Evolutionary conservation across 2,329 filamentous ascomycete genomes (phyloP).

Genomic region (Pseudocercospora cruenta): DNA sequence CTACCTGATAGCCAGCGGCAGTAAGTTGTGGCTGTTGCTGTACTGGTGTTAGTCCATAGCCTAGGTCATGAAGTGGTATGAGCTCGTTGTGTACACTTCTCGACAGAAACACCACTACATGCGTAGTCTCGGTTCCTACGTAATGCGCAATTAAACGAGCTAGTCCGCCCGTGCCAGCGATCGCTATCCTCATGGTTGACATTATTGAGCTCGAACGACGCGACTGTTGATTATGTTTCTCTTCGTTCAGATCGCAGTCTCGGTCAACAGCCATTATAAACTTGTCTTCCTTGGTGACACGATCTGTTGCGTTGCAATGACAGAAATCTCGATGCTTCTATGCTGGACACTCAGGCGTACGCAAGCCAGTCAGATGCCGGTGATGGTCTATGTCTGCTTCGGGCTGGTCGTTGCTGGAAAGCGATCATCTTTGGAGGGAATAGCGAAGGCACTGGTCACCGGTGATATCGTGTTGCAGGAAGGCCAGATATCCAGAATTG

Average conservation of each 20-base stretch:
- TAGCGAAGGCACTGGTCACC: not conserved
- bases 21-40: conserved; percentile 61
- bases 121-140: conserved; percentile 64
- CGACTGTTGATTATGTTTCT: not conserved
- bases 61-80: not conserved
- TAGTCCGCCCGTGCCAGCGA: conserved; percentile 65
- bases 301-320: not conserved
- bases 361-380: not conserved
- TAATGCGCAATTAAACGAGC: conserved; percentile 62
- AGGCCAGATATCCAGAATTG: not conserved
- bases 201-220: conserved; percentile 15
- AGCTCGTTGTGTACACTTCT: conserved; percentile 55
- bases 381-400: not conserved
- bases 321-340: not conserved
- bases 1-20: conserved; percentile 65
- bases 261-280: conserved; percentile 1
- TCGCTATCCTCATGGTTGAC: conserved; percentile 62
- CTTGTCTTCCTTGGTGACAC: not conserved
- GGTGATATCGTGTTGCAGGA: not conserved
- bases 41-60: conserved; percentile 20
- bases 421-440: not conserved
- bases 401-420: not conserved
- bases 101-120: conserved; percentile 72
- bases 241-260: conserved; percentile 1
- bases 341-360: not conserved